Base-by-base conservation (phyloP, 2,329 filamentous ascomycete species). In the Teratosphaeria zuluensis region DNA sequence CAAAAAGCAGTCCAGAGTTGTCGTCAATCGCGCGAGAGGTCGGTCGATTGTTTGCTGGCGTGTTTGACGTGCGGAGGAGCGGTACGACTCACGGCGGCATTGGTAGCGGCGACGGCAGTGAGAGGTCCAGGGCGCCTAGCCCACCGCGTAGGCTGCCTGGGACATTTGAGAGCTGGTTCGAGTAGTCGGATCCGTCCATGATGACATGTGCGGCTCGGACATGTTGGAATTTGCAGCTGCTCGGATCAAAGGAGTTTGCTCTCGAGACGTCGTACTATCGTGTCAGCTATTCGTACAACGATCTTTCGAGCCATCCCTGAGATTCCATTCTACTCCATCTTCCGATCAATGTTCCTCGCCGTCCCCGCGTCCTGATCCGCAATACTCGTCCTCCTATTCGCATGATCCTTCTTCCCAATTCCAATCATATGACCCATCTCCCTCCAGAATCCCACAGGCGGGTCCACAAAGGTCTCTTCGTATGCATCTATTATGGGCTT, bases 401-500 rank as follows among this genome's bases (percentile, higher is more conserved):
- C 42, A 16, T n/a, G n/a, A 8, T n/a, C 42, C 19, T 48, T 24
- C 4, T n/a, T 48, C 42, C 42, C 42, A 48, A 48, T 48, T n/a
- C 42, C 42, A 16, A 53, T 21, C 52, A 53, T 11, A 8, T 53
- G 52, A 21, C 28, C 52, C 65, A 84, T 75, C 64, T 84, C 81
- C 14, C 67, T 72, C 80, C 81, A 83, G 73, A 84, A 84, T 4
- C 79, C 75, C n/a, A 77, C 69, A 0, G 80, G 77, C 9, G 75
- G 74, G 8, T 76, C 70, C 6, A 74, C 55, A 63, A 86, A 80
- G 19, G 74, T 75, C 8, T 72, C 75, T 69, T 84, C 82, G 63
- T 85, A 85, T 0, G 77, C 78, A 59, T 86, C 84, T 57, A 86
- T 80, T 16, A 75, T 67, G 9, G 83, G 83, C n/a, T 78, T 75